Base-by-base conservation (phyloP, 129 eudicot species). In the Flaveria sonorensis region DNA sequence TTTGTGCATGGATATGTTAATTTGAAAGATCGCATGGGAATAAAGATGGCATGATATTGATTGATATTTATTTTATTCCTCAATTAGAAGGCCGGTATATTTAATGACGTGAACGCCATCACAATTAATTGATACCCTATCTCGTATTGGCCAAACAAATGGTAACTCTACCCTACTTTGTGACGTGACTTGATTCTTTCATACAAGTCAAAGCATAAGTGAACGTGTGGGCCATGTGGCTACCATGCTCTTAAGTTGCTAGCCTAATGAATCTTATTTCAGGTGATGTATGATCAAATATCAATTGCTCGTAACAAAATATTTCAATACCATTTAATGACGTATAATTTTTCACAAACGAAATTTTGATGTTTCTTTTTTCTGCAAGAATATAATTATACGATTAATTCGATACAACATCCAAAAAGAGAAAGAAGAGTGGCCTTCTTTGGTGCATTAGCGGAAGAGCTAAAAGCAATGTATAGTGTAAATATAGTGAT, bases 401-500 rank as follows among this genome's bases (percentile, higher is more conserved):
- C 1, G 40, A 36, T 36, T 60, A 15, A 24, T 24, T 24, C 51
- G 43, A 3, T 46, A 28, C 45, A 26, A 24, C 46, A 36, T 36
- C 26, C 18, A 18, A 26, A 16, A 23, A 52, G 57, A n/a, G 23
- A n/a, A 52, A 56, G 63, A 26, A 6, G 59, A 62, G 45, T 28
- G 28, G 57, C 62, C 50, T 28, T 61, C 30, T 26, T 47, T 47
- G 71, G 10, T 62, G 18, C 46, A 28, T 36, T 20, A 47, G n/a
- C 28, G n/a, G 70, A 53, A 62, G 72, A 61, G 48, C 46, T 74
- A 24, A 45, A 9, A 61, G 32, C 9, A 4, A 2, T 28, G 75
- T 6, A 24, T 11, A 15, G 18, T 75, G 42, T 15, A 74, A 74
- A 59, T 20, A 74, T 59, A 59, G 24, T 74, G 56, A 74, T 74